Conservation (phyloP, 257 asterid genomes). For the Cinchona pubescens region DNA sequence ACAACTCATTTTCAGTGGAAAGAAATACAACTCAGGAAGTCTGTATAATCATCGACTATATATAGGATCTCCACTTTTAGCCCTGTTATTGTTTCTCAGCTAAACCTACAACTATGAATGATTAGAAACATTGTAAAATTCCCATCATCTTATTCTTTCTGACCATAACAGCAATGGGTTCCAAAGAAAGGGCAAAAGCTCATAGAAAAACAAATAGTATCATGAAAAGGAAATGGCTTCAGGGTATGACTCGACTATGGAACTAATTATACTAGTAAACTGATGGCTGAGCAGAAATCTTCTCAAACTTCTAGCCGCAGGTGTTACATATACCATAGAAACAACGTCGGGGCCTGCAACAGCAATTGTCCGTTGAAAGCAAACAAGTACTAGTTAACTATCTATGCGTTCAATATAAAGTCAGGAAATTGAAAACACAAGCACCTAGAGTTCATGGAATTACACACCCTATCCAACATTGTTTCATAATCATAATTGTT, state of each 20-base stretch:
- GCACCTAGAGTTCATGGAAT: not conserved
- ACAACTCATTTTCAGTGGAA: not conserved
- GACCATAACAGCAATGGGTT: slow-evolving; percentile 6
- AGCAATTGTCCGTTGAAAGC: not conserved
- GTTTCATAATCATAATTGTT: not conserved
- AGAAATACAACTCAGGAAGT: not conserved
- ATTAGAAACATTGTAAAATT: not conserved
- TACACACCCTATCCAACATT: not conserved
- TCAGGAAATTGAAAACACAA: not conserved
- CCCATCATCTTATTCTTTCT: slow-evolving; percentile 13
- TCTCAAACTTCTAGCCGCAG: slow-evolving; percentile 5
- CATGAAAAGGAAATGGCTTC: slow-evolving; percentile 1
- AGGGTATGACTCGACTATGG: not conserved
- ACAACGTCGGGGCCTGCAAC: slow-evolving; percentile 8
- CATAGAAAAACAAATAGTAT: not conserved
- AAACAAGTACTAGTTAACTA: not conserved
- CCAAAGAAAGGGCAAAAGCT: not conserved
- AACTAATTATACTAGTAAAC: not conserved
- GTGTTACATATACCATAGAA: slow-evolving; percentile 9
- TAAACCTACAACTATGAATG: not conserved
- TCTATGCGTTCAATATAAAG: not conserved
- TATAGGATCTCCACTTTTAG: not conserved
- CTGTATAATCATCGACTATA: not conserved
- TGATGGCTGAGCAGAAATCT: slow-evolving; percentile 6
- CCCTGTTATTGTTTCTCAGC: slow-evolving; percentile 6